Evolutionary conservation across 768 basidiomycete species (phyloP).

Genomic region (Strobilomyces confusus): DNA sequence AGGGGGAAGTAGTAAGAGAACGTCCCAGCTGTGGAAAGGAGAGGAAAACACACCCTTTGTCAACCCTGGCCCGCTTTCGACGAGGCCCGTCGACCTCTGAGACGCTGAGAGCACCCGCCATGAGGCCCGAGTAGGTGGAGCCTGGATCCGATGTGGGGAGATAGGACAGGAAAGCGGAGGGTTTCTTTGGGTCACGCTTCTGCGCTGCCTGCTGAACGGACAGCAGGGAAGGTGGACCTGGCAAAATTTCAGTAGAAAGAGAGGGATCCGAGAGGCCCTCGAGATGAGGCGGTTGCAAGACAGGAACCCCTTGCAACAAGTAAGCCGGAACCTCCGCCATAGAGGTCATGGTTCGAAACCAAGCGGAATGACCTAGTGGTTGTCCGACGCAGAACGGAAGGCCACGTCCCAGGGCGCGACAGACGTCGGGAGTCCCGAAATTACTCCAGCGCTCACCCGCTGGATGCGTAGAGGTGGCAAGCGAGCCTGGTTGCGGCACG

Average conservation of each 20-base stretch:
- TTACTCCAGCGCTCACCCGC: constrained; percentile 17
- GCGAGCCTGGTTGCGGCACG: constrained; percentile 19
- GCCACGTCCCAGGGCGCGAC: constrained; percentile 15
- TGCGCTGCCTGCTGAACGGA: constrained; percentile 66
- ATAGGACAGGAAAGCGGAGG: constrained; percentile 66
- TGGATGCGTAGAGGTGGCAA: constrained; percentile 19
- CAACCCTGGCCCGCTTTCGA: constrained; percentile 68
- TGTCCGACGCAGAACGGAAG: constrained; percentile 19
- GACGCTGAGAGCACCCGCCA: constrained; percentile 59
- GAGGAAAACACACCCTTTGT: constrained; percentile 60
- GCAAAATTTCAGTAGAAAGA: constrained; percentile 86
- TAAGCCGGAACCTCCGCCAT: constrained; percentile 66
- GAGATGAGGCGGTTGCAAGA: constrained; percentile 74
- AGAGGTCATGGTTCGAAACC: constrained; percentile 55
- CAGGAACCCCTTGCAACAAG: constrained; percentile 67
- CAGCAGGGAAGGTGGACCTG: constrained; percentile 75
- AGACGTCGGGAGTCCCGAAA: constrained; percentile 23
- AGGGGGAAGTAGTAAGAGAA: constrained; percentile 23
- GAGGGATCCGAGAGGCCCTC: constrained; percentile 66
- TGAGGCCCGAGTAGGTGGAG: constrained; percentile 79
- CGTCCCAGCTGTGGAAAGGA: constrained; percentile 21
- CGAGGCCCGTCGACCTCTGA: constrained; percentile 58
- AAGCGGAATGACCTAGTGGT: constrained; percentile 11
- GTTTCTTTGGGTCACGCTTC: constrained; percentile 81
- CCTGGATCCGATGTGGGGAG: constrained; percentile 82